Evolutionary conservation across 2,329 filamentous ascomycete species (phyloP), one percentile per base, ranked within the genome.

Genomic region (Geoglossum cookeanum): DNA sequence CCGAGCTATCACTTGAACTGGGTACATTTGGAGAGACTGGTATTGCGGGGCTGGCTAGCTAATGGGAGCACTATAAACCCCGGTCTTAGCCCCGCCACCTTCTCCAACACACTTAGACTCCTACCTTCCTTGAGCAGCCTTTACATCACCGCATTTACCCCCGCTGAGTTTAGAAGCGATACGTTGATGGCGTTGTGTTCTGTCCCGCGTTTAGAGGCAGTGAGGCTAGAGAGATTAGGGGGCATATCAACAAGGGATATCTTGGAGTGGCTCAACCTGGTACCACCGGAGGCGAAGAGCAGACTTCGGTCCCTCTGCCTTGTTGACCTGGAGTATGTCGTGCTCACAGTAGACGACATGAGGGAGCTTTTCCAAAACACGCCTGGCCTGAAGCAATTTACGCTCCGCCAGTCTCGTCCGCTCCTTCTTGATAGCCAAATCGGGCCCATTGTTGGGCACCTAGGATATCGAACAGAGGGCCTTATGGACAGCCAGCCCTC

Each of bases 161-260:
- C 49, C 17, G 22, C 1, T 17, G 49, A 53, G 33, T 53, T 53
- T 37, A 32, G 22, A 17, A 35, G 32, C 15, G 49, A 53, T 13
- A 53, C 49, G 4, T 35, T 53, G 22, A 17, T 53, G 30, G 30
- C 49, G 33, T n/a, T 53, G 8, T 53, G 49, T 53, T 37, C 32
- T 22, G 9, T 53, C 4, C 30, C 49, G 17, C 30, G 33, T 9
- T 22, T 53, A 13, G 49, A 53, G 22, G 49, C 49, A 17, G 29
- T 53, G 3, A 32, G 49, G 30, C 49, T 53, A 22, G 49, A 53
- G 49, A 17, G 15, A 8, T n/a, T 53, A 13, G 30, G n/a, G 4
- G 49, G 49, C 13, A 37, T 53, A 53, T 53, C 49, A n/a, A 53
- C 49, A n/a, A 32, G 49, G n/a, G 49, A 53, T 53, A 30, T 53